Percentiles rank a stretch among this genome's conserved stretches.
Conservation (phyloP, 345 rosid genomes). For the Corchorus olitorius region DNA sequence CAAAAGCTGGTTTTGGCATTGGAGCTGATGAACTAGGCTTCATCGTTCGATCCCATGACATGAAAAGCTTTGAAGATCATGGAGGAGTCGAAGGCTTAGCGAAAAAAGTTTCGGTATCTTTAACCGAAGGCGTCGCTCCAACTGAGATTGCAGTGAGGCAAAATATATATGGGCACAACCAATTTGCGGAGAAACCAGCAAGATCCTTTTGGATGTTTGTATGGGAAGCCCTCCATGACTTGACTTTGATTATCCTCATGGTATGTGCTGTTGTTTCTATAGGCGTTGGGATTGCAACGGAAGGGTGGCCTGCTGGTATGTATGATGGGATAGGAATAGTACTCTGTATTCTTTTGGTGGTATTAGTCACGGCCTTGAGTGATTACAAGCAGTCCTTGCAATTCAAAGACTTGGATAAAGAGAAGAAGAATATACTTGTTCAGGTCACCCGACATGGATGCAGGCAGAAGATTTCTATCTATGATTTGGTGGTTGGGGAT, state of each 20-base stretch:
- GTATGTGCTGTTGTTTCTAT: constrained; percentile 42
- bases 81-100: constrained; percentile 51
- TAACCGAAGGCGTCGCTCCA: constrained; percentile 49
- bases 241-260: constrained; percentile 51
- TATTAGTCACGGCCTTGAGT: constrained; percentile 35
- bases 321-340: constrained; percentile 47
- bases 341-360: constrained; percentile 34
- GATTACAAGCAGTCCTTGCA: constrained; percentile 40
- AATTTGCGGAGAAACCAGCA: constrained; percentile 58
- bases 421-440: constrained; percentile 33
- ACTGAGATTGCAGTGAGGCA: constrained; percentile 51
- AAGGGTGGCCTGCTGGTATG: constrained; percentile 54
- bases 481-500: constrained; percentile 48
- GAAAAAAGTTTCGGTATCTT: constrained; percentile 35
- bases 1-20: constrained; percentile 42
- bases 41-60: constrained; percentile 38
- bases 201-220: constrained; percentile 50
- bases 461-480: constrained; percentile 29
- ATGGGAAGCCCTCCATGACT: constrained; percentile 52
- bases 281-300: constrained; percentile 35
- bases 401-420: constrained; percentile 38
- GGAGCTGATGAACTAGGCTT: constrained; percentile 44
- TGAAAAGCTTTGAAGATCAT: constrained; percentile 28
- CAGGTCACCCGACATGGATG: constrained; percentile 41
- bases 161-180: constrained; percentile 58